These are phyloP conservation scores for Arthrinium phaeospermum DNA, from an alignment of 2,329 filamentous ascomycete genomes.

Conservation along the genomic window DNA sequence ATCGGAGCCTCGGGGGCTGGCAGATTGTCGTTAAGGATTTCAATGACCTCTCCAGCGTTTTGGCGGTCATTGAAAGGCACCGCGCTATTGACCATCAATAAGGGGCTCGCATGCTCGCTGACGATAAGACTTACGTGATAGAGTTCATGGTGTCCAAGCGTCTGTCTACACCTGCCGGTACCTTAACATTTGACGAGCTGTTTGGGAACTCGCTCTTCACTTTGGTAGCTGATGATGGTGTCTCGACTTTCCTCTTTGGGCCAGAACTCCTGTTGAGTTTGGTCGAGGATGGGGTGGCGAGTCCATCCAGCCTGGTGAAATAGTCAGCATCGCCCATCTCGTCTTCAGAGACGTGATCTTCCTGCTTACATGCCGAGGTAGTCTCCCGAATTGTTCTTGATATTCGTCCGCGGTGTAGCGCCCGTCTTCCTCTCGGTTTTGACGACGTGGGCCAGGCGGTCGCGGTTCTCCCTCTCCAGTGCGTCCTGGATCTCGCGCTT, in stretches of 20 bases:
- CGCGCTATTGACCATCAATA: slow-evolving; percentile 43
- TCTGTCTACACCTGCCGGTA: slow-evolving; percentile 46
- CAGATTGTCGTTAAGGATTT: slow-evolving; percentile 82
- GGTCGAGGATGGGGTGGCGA: slow-evolving; percentile 62
- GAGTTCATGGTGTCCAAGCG: slow-evolving; percentile 46
- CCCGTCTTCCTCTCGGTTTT: slow-evolving; percentile 67
- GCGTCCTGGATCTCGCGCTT: slow-evolving; percentile 87
- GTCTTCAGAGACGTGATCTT: too few relatives aligned
- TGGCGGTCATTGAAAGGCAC: slow-evolving; percentile 75
- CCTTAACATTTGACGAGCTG: slow-evolving; percentile 52
- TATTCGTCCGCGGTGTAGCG: slow-evolving; percentile 66
- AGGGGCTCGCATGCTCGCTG: background rate
- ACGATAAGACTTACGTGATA: slow-evolving; percentile 42
- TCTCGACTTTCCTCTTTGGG: slow-evolving; percentile 47
- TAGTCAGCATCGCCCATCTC: slow-evolving; percentile 29
- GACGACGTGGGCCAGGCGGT: slow-evolving; percentile 62
- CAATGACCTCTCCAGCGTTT: slow-evolving; percentile 81
- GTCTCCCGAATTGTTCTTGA: slow-evolving; percentile 46
- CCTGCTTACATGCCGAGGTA: slow-evolving; percentile 77
- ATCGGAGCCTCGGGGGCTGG: slow-evolving; percentile 70
- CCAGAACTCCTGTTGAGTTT: slow-evolving; percentile 49
- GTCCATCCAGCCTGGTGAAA: slow-evolving; percentile 63
- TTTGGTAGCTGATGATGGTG: slow-evolving; percentile 54
- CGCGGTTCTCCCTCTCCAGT: slow-evolving; percentile 76
- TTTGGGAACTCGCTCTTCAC: slow-evolving; percentile 49